These are phyloP conservation scores for Chlorella vulgaris DNA, from an alignment of 139 green algal genomes.

Conservation along the genomic window DNA sequence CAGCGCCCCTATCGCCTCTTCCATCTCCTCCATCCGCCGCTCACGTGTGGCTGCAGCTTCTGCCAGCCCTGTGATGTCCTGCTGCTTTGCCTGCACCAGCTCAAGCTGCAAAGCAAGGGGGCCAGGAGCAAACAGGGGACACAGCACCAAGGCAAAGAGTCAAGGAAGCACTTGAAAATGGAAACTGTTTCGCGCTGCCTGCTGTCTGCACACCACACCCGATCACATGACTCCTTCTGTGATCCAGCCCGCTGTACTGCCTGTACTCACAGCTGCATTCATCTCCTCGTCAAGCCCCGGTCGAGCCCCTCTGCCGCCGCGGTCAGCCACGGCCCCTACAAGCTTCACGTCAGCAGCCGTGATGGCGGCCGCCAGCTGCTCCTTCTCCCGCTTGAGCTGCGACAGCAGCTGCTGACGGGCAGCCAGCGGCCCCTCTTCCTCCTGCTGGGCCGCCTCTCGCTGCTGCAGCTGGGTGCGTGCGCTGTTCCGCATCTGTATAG, in stretches of 20 bases:
- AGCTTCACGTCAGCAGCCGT: not conserved
- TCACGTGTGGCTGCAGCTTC: constrained; percentile 4
- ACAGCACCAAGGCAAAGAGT: not conserved
- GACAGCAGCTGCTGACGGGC: not conserved
- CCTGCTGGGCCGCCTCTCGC: not conserved
- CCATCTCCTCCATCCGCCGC: constrained; percentile 40
- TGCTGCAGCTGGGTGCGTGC: not conserved
- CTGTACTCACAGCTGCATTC: constrained; percentile 1
- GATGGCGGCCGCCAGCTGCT: not conserved
- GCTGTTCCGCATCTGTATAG: not conserved
- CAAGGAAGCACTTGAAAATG: too few relatives aligned
- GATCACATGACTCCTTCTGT: too few relatives aligned
- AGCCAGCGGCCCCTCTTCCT: constrained; percentile 6
- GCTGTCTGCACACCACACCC: too few relatives aligned
- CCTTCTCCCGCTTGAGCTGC: not conserved
- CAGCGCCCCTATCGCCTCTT: constrained; percentile 7
- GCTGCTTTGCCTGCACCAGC: constrained; percentile 13
- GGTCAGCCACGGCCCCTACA: not conserved
- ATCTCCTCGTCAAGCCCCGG: constrained; percentile 11
- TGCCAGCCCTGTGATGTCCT: constrained; percentile 29
- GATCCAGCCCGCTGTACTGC: not conserved
- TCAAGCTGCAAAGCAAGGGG: constrained; percentile 22
- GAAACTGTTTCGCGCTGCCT: too few relatives aligned
- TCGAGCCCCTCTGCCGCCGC: not conserved
- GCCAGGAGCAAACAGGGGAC: not conserved